These are phyloP conservation scores for Aspergillus texensis DNA, from an alignment of 2,329 filamentous ascomycete genomes.

Conservation along the genomic window DNA sequence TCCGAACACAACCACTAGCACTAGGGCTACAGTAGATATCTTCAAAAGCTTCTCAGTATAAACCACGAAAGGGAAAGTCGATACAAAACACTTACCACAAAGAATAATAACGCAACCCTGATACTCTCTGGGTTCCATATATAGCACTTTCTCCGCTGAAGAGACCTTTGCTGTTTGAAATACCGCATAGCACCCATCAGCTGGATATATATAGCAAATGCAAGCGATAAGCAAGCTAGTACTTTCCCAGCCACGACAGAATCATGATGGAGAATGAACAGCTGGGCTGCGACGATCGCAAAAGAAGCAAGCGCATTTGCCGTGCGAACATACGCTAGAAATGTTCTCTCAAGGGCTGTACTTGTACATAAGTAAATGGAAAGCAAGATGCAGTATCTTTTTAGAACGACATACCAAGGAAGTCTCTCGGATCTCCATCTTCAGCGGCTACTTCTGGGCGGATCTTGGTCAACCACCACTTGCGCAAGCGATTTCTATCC, in stretches of 20 bases:
- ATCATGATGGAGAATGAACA: not conserved
- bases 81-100: not conserved
- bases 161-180: not conserved
- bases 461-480: not conserved
- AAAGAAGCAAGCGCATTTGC: slow-evolving; percentile 4
- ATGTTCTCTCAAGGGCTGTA: not conserved
- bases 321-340: slow-evolving; percentile 2
- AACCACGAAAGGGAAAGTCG: not conserved
- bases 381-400: not conserved
- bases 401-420: not conserved
- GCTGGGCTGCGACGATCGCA: not conserved
- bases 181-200: not conserved
- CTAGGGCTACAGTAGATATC: not conserved
- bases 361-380: not conserved
- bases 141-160: not conserved
- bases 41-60: not conserved
- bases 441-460: not conserved
- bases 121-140: slow-evolving; percentile 1
- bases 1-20: not conserved
- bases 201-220: not conserved
- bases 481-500: not conserved
- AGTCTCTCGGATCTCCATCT: slow-evolving; percentile 4
- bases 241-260: slow-evolving; percentile 1
- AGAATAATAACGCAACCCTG: not conserved
- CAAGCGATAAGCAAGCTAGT: not conserved